Conservation (phyloP, 2,329 filamentous ascomycete genomes). For the Pseudonectria foliicola region DNA sequence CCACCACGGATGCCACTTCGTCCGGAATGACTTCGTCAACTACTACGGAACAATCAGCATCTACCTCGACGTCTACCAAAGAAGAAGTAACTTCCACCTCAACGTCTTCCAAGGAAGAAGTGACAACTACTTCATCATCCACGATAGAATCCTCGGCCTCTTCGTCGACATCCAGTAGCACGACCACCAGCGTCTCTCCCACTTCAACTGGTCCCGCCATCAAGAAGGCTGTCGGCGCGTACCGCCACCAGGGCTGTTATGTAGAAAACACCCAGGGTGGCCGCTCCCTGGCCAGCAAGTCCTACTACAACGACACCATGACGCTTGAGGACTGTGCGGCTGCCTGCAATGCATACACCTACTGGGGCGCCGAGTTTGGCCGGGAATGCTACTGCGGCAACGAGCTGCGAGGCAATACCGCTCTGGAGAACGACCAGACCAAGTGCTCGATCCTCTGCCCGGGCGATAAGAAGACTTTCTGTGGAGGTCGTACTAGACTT, state of each 20-base stretch:
- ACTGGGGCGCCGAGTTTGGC: slow-evolving; percentile 30
- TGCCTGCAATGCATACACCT: slow-evolving; percentile 24
- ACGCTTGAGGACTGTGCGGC: slow-evolving; percentile 27
- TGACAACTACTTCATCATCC: too few relatives aligned
- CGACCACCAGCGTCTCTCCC: background rate
- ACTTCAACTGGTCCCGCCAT: background rate
- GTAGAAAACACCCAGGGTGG: slow-evolving; percentile 23
- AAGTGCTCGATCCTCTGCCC: slow-evolving; percentile 29
- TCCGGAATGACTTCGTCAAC: background rate
- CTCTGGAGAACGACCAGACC: slow-evolving; percentile 20
- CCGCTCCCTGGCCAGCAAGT: slow-evolving; percentile 24
- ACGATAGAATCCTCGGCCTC: too few relatives aligned
- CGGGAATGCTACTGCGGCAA: slow-evolving; percentile 34
- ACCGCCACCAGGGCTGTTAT: slow-evolving; percentile 30
- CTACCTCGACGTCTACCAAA: background rate
- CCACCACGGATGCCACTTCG: too few relatives aligned
- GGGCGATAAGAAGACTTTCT: slow-evolving; percentile 27
- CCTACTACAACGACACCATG: slow-evolving; percentile 26
- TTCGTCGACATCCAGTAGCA: too few relatives aligned
- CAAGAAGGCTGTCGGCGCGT: slow-evolving; percentile 17
- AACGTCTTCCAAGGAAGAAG: too few relatives aligned
- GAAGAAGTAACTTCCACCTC: too few relatives aligned
- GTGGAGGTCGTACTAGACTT: slow-evolving; percentile 27
- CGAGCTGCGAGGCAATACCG: slow-evolving; percentile 20
- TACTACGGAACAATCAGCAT: background rate